Evolutionary conservation across 2,329 filamentous ascomycete genomes (phyloP).

Genomic region (Colletotrichum sp.): DNA sequence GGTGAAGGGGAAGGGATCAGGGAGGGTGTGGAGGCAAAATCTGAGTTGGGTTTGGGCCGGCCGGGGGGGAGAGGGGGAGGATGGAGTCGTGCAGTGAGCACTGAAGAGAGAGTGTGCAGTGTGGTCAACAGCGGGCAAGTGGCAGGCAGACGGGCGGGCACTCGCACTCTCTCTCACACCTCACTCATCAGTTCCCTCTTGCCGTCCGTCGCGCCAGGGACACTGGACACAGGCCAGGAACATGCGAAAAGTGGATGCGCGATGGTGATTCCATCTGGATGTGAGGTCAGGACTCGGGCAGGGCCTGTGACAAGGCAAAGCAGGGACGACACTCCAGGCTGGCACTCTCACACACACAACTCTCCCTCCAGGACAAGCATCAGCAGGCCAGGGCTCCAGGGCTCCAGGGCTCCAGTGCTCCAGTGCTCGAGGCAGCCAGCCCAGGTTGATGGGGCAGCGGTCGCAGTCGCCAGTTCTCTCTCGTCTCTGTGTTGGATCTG

Average conservation of each 20-base stretch:
- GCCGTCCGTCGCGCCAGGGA: background rate
- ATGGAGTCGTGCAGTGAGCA: background rate
- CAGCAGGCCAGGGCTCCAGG: background rate
- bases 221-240: background rate
- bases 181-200: background rate
- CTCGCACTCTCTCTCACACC: background rate
- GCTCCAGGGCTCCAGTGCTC: background rate
- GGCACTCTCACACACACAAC: background rate
- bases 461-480: background rate
- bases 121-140: background rate
- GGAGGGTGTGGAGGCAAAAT: too few species aligned
- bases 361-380: background rate
- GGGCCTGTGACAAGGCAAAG: background rate
- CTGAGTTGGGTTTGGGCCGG: slow-evolving; percentile 15
- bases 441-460: slow-evolving; percentile 17
- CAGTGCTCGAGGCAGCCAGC: background rate
- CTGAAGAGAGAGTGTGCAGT: background rate
- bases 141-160: background rate
- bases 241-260: background rate
- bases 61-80: background rate
- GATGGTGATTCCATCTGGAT: slow-evolving; percentile 4
- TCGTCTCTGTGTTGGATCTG: background rate
- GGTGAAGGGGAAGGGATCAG: too few species aligned
- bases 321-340: background rate
- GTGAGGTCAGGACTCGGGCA: background rate